Percentiles rank a stretch among this genome's conserved stretches.
Evolutionary conservation across 768 basidiomycete species (phyloP).

Genomic region (Suillus placidus): DNA sequence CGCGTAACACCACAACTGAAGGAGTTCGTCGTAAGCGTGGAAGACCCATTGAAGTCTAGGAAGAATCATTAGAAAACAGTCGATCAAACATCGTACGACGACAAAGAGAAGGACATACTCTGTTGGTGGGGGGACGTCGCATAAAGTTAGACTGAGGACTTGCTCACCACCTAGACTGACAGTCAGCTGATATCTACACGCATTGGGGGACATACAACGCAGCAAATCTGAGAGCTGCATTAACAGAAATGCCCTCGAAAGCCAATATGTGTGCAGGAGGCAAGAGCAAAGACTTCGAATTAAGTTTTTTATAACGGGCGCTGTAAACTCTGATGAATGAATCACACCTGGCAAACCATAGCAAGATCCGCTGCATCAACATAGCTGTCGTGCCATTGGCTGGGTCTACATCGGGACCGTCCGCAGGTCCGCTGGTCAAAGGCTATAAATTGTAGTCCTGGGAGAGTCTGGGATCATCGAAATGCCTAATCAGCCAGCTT

Average conservation of each 20-base stretch:
- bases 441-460: conserved; percentile 66
- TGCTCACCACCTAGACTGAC: conserved; percentile 59
- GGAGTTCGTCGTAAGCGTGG: conserved; percentile 63
- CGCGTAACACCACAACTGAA: conserved; percentile 65
- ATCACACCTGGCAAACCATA: conserved; percentile 59
- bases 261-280: conserved; percentile 75
- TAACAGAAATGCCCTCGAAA: conserved; percentile 59
- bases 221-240: conserved; percentile 64
- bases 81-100: not conserved
- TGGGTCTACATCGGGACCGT: conserved; percentile 54
- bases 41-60: conserved; percentile 59
- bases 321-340: not conserved
- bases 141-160: conserved; percentile 66
- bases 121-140: conserved; percentile 65
- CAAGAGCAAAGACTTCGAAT: conserved; percentile 55
- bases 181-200: not conserved
- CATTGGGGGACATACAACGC: conserved; percentile 50
- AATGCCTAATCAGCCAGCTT: conserved; percentile 66
- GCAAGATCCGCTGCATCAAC: conserved; percentile 81
- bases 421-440: conserved; percentile 74
- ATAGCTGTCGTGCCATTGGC: conserved; percentile 68
- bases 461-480: conserved; percentile 65
- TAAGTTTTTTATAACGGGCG: not conserved
- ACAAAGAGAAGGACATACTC: conserved; percentile 49
- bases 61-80: conserved; percentile 12